Base-by-base conservation (phyloP, 2,329 filamentous ascomycete genomes). In the Colletotrichum sojae region DNA sequence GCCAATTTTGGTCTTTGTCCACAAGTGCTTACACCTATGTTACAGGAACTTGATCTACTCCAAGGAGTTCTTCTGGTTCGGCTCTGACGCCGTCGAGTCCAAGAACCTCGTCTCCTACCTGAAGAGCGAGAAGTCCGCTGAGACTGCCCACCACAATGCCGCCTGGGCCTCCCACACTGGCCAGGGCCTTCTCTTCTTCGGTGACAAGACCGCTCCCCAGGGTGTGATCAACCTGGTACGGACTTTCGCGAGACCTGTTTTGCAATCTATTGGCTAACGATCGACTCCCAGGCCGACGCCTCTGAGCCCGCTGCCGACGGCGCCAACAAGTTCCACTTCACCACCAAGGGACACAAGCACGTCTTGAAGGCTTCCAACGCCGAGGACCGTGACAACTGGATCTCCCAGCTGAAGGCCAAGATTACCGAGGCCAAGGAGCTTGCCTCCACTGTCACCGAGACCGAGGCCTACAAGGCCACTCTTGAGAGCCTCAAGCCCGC, bases 41-140 rank as follows among this genome's bases (percentile, higher is more conserved):
- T 22, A 39, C 75, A 97, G 94, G 89, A 93, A 94, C 81, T 89
- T 98, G 78, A 90, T 94, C 76, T 95, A 94, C 85, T 90, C 91
- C 81, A 98, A 98, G 90, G 94, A 94, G 81, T 94, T 93, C 85
- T 98, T 98, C 86, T 95, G 91, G 89, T 94, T 95, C 83, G 89
- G 90, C 75, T 85, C 89, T 57, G 92, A 94, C 64, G 83, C 92
- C 57, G 82, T 97, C 69, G 89, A 94, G 77, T 83, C 89, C 75
- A 92, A 95, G 83, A 87, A 91, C 78, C 88, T 98, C 66, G 82
- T 86, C 74, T 84, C 87, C 75, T 98, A 95, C 86, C 87, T 97
- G 75, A 94, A 94, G 83, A 91, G 90, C 77, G 94, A 97, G 89
- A 98, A 98, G 91, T 87, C 91, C 65, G 87, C 91, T 62, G 86